Evolutionary conservation across 441 rosid genomes (phyloP), one percentile per base, ranked within the genome.

Genomic region (Flueggea neowawraea): DNA sequence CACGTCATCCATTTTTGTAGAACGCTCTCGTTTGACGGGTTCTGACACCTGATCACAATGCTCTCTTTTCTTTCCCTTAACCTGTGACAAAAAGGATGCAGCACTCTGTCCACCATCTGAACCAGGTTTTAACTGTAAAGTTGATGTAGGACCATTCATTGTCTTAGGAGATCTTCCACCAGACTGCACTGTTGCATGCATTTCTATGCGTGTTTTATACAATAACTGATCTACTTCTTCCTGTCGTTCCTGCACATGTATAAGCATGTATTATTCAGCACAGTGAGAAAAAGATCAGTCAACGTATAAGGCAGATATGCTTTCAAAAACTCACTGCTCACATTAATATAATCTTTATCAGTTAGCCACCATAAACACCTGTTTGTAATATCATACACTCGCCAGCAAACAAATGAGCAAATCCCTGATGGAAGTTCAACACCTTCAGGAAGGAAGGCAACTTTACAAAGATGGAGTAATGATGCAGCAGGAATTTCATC

Each of bases 41-140:
- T 95, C 96, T 14, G 81, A 80, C 64, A 79, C 70, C 66, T 88
- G 98, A 73, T 95, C 99, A 4, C 53, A 76, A 48, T 95, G 89
- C 66, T 95, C 99, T 80, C 99, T 87, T 62, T 92, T 95, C 82
- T 87, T 95, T 57, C 99, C 95, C 77, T 90, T 90, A 63, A 70
- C 80, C 63, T 86, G 98, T 56, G 96, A 85, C 16, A 82, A 71
- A 68, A 76, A 70, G 33, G 87, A 79, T 10, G 96, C 72, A 67
- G 60, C 84, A 58, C 76, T 88, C 73, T 83, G 97, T 39, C 73
- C 55, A 64, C 85, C 58, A 66, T 95, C 91, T 6, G 86, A 73
- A 69, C 86, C 76, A 51, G 84, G 69, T 68, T 91, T 95, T 51
- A 75, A 60, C 75, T 89, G 97, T 62, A 87, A 68, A 2, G 87